Evolutionary conservation across 257 asterid species (phyloP), one percentile per base, ranked within the genome.

Genomic region (Dorcoceras hygrometricum): DNA sequence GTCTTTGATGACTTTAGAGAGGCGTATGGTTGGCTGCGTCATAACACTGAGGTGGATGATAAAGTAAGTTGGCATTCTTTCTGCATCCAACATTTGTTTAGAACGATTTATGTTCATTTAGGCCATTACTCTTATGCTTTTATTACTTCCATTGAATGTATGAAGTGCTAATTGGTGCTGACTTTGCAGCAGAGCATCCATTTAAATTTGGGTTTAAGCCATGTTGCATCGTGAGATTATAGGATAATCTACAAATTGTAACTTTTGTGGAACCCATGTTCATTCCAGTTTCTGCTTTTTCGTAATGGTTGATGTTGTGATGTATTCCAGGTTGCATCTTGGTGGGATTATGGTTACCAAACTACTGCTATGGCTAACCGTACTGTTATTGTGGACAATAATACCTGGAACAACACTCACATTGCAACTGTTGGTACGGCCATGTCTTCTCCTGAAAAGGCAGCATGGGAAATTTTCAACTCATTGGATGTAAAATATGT

Each of bases 291-390:
- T 75, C 54, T 43, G 59, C 54, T 23, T 31, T 39, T 68, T 74
- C 22, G 63, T 68, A 53, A 57, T 71, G 72, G 70, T 61, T 68
- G 57, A 57, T 71, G 72, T 70, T 61, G 77, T 60, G 67, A 74
- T 75, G 62, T 22, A 31, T 63, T 80, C 69, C 81, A 94, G 98
- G 98, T 94, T 81, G 99, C 99, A 26, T 90, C 99, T 63, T 94
- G 99, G 99, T 94, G 99, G 99, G 99, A 94, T 62, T 94, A 94
- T 75, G 99, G 99, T 70, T 94, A 94, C 79, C 99, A 94, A 83
- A 94, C 99, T 71, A 94, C 99, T 80, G 99, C 99, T 27, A 94
- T 94, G 99, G 99, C 99, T 51, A 94, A 94, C 81, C 96, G 99
- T 59, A 94, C 99, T 3, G 99, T 94, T 69, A 89, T 90, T 73